phyloP scores from a whole-genome alignment of 768 basidiomycete genomes.

The Lentinula sp. region DNA sequence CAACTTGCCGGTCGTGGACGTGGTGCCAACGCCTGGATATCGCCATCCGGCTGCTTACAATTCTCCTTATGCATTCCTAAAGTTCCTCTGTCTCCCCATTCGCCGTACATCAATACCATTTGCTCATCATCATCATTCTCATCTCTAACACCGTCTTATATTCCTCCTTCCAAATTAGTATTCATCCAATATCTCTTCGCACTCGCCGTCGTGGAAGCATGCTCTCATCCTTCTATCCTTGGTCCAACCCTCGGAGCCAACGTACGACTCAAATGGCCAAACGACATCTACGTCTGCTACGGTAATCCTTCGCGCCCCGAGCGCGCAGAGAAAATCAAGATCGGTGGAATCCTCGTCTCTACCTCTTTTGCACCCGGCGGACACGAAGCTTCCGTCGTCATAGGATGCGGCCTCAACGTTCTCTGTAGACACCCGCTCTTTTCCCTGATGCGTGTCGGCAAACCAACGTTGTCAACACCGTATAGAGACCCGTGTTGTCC shows the following conservation, averaged over 20 bases:
- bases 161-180: slow-evolving; percentile 63
- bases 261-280: slow-evolving; percentile 92
- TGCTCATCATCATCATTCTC: slow-evolving; percentile 90
- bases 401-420: slow-evolving; percentile 63
- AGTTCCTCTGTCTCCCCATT: slow-evolving; percentile 1
- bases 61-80: slow-evolving; percentile 54
- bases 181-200: slow-evolving; percentile 93
- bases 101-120: slow-evolving; percentile 38
- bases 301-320: slow-evolving; percentile 27
- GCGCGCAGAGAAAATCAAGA: slow-evolving; percentile 56
- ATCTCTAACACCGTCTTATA: slow-evolving; percentile 68
- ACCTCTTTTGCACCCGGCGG: not conserved
- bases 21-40: slow-evolving; percentile 88
- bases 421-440: slow-evolving; percentile 66
- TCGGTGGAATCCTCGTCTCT: slow-evolving; percentile 83
- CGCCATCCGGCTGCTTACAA: slow-evolving; percentile 83
- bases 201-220: slow-evolving; percentile 84
- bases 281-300: slow-evolving; percentile 77
- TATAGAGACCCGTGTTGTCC: not conserved
- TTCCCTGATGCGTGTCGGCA: slow-evolving; percentile 66
- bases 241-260: slow-evolving; percentile 40
- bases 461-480: slow-evolving; percentile 16
- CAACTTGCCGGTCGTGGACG: slow-evolving; percentile 88
- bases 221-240: slow-evolving; percentile 52
- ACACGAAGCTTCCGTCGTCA: slow-evolving; percentile 56